Conservation (phyloP, 2,329 filamentous ascomycete species). For the Nigrospora sphaerica region DNA sequence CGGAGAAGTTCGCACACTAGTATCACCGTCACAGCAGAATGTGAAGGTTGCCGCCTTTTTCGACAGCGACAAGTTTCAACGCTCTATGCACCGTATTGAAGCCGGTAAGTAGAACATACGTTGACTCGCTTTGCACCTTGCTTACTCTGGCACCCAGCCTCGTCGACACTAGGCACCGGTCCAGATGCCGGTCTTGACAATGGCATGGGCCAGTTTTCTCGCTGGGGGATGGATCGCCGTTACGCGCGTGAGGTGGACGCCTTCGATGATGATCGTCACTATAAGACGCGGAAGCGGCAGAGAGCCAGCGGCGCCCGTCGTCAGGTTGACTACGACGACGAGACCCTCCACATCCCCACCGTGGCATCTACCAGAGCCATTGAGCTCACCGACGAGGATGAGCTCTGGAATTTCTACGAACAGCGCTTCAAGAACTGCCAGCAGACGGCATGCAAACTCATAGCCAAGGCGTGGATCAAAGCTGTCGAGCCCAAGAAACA, state of each 20-base stretch:
- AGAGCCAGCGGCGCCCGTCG: conserved; percentile 25
- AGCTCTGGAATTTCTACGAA: conserved; percentile 53
- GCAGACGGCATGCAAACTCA: conserved; percentile 63
- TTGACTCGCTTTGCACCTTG: neutral
- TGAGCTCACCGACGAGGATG: conserved; percentile 44
- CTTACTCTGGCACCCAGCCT: too few species aligned
- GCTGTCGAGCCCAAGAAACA: conserved; percentile 72
- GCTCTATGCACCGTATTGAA: conserved; percentile 7
- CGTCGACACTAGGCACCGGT: too few species aligned
- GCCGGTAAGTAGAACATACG: neutral
- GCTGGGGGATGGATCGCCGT: neutral
- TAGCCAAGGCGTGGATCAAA: conserved; percentile 72
- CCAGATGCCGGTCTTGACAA: too few species aligned
- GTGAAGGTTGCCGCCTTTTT: conserved; percentile 36
- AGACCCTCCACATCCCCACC: conserved; percentile 30
- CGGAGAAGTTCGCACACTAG: conserved; percentile 28
- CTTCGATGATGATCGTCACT: conserved; percentile 19
- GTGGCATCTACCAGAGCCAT: conserved; percentile 34
- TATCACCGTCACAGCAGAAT: conserved; percentile 21
- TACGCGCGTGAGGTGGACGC: conserved; percentile 5
- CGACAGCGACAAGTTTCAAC: conserved; percentile 32
- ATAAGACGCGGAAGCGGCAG: conserved; percentile 29
- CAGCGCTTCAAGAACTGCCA: conserved; percentile 59
- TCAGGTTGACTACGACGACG: conserved; percentile 27
- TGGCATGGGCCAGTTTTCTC: too few species aligned